Conservation (phyloP, 495 filamentous ascomycete genomes). For the Aspergillus carlsbadensis region DNA sequence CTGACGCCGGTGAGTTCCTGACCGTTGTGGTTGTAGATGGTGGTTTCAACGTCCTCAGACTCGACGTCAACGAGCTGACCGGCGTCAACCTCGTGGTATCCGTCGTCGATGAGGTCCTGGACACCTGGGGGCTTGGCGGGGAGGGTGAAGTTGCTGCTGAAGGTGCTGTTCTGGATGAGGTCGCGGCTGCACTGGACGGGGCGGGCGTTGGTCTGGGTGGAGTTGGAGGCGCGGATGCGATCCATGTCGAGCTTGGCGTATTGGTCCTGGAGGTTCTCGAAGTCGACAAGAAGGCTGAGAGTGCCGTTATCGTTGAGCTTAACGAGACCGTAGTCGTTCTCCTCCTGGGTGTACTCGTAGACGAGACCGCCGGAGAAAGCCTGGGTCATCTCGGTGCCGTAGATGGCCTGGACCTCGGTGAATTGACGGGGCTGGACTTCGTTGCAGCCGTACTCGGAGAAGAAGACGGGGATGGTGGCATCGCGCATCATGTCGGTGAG, state of each 20-base stretch:
- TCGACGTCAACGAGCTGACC: constrained; percentile 61
- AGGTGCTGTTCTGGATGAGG: constrained; percentile 60
- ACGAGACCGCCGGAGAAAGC: constrained; percentile 84
- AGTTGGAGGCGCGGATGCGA: constrained; percentile 57
- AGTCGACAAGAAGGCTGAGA: constrained; percentile 67
- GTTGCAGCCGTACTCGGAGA: constrained; percentile 97
- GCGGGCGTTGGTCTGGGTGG: constrained; percentile 47
- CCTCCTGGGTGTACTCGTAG: constrained; percentile 82
- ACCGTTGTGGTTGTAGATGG: constrained; percentile 56
- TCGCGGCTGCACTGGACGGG: constrained; percentile 58
- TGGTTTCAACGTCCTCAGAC: constrained; percentile 48
- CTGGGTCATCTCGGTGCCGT: constrained; percentile 74
- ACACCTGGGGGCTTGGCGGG: constrained; percentile 55
- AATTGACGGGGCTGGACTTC: constrained; percentile 73
- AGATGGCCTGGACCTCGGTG: constrained; percentile 77
- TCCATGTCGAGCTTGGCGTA: constrained; percentile 71
- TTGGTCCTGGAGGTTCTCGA: constrained; percentile 69
- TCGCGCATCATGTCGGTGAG: constrained; percentile 69
- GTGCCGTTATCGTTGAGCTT: constrained; percentile 62
- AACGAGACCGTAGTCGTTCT: constrained; percentile 79
- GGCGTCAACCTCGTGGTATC: constrained; percentile 48
- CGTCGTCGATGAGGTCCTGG: constrained; percentile 51
- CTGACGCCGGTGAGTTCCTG: constrained; percentile 49
- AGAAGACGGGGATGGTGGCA: constrained; percentile 84
- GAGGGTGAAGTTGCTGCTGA: constrained; percentile 75